Conservation (phyloP, 1,284 basidiomycete genomes). For the Naganishia liquefaciens region DNA sequence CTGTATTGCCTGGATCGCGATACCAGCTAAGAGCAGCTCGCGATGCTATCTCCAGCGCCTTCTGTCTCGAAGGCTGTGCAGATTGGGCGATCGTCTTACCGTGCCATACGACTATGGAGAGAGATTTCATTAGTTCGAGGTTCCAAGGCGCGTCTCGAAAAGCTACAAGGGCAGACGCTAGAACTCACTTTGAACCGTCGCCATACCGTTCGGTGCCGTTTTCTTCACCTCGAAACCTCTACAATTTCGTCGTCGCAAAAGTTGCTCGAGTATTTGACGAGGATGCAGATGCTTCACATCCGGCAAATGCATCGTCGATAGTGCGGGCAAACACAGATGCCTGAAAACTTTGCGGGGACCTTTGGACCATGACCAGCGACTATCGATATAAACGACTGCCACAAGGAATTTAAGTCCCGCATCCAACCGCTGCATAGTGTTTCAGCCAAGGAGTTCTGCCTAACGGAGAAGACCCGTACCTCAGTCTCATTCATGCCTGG, state of each 20-base stretch:
- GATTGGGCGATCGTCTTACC: not conserved
- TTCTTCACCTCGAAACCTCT: constrained; percentile 6
- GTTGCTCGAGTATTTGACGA: constrained; percentile 15
- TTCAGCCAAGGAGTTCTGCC: not conserved
- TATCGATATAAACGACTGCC: constrained; percentile 10
- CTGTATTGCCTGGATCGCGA: not conserved
- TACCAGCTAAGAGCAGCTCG: constrained; percentile 14
- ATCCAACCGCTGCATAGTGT: not conserved
- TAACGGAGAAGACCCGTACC: not conserved
- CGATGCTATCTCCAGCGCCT: constrained; percentile 1
- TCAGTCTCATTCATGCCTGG: not conserved
- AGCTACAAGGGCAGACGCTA: too few relatives aligned
- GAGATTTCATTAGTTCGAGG: too few relatives aligned
- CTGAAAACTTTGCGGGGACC: constrained; percentile 9
- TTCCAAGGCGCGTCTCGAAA: too few relatives aligned
- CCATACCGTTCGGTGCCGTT: not conserved
- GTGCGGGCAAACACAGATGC: not conserved
- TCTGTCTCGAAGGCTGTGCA: not conserved
- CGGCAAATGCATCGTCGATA: not conserved
- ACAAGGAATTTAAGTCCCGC: constrained; percentile 13
- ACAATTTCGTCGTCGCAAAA: constrained; percentile 9
- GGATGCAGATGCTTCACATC: constrained; percentile 16
- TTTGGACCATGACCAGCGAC: constrained; percentile 14
- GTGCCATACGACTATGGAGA: constrained; percentile 20
- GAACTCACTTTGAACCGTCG: constrained; percentile 9